phyloP scores from a whole-genome alignment of 768 basidiomycete species.

The Rhizopogon rudus region DNA sequence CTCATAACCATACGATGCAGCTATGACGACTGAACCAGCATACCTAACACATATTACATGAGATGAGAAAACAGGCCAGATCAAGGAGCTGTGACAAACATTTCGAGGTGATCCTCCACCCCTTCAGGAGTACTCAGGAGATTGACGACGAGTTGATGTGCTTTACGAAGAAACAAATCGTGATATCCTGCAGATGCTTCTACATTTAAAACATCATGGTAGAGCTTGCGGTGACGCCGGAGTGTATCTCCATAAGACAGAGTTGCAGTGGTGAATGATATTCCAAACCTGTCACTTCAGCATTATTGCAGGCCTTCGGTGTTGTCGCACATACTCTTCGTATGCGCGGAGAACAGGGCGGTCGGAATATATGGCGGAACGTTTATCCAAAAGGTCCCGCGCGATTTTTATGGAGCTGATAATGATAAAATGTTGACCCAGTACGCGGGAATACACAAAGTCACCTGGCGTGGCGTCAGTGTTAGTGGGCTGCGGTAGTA shows the following conservation, averaged over 20 bases:
- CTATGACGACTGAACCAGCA: slow-evolving; percentile 21
- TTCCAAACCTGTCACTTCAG: slow-evolving; percentile 8
- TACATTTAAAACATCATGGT: slow-evolving; percentile 13
- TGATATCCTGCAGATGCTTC: slow-evolving; percentile 4
- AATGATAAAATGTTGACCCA: slow-evolving; percentile 7
- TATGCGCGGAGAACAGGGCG: slow-evolving; percentile 4
- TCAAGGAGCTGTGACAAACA: slow-evolving; percentile 1
- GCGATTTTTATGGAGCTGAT: slow-evolving; percentile 10
- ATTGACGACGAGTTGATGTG: slow-evolving; percentile 3
- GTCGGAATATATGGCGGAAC: slow-evolving; percentile 13
- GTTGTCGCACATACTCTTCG: slow-evolving; percentile 4
- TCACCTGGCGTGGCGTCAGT: slow-evolving; percentile 2
- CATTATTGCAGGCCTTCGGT: background rate
- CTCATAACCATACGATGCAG: slow-evolving; percentile 5
- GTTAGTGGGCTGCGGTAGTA: background rate
- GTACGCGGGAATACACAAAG: slow-evolving; percentile 8
- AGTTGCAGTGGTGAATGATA: slow-evolving; percentile 10
- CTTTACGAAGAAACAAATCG: slow-evolving; percentile 8
- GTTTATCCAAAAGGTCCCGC: slow-evolving; percentile 9
- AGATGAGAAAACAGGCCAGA: background rate
- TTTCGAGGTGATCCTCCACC: slow-evolving; percentile 4
- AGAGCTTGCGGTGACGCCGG: slow-evolving; percentile 14
- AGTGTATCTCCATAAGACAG: slow-evolving; percentile 17
- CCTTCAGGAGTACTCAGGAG: slow-evolving; percentile 2
- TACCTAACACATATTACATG: background rate